phyloP scores from a whole-genome alignment of 1,139 yeast genomes.

The Yamadazyma pseudoaaseri region DNA sequence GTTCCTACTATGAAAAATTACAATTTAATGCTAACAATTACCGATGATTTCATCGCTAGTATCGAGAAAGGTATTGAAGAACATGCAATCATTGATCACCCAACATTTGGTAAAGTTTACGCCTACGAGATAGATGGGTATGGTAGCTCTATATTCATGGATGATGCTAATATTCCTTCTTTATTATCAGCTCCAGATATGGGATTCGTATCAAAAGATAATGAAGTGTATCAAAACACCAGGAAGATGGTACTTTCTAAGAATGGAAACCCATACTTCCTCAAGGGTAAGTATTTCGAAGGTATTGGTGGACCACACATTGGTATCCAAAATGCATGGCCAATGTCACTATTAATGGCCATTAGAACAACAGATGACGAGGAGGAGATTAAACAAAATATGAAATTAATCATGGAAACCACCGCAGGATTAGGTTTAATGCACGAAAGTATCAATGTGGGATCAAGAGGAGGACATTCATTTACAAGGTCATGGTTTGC shows the following conservation, averaged over 20 bases:
- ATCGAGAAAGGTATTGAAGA: slow-evolving; percentile 59
- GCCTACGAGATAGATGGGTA: slow-evolving; percentile 92
- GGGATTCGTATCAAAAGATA: slow-evolving; percentile 56
- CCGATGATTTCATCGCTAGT: slow-evolving; percentile 35
- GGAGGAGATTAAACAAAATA: slow-evolving; percentile 54
- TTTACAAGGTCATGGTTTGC: slow-evolving; percentile 87
- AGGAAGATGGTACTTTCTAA: slow-evolving; percentile 71
- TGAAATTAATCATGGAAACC: slow-evolving; percentile 53
- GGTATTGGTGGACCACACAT: slow-evolving; percentile 94
- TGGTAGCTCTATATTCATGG: slow-evolving; percentile 75
- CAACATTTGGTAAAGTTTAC: slow-evolving; percentile 69
- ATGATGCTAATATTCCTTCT: slow-evolving; percentile 89
- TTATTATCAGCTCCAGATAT: slow-evolving; percentile 77
- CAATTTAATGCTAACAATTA: slow-evolving; percentile 15
- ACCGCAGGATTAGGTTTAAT: slow-evolving; percentile 78
- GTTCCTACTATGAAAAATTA: slow-evolving; percentile 9
- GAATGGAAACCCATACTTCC: slow-evolving; percentile 74
- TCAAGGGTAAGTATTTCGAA: slow-evolving; percentile 58
- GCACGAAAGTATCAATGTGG: slow-evolving; percentile 80
- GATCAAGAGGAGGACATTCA: slow-evolving; percentile 42
- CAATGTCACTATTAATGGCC: slow-evolving; percentile 74
- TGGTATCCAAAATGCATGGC: slow-evolving; percentile 84
- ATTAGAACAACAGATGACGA: slow-evolving; percentile 77
- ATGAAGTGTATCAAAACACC: slow-evolving; percentile 72
- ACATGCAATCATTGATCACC: slow-evolving; percentile 66